A percentile compares a stretch with the other conserved stretches of the same genome.
Conservation (phyloP, 2,329 filamentous ascomycete species). For the Cladophialophora chaetospira region DNA sequence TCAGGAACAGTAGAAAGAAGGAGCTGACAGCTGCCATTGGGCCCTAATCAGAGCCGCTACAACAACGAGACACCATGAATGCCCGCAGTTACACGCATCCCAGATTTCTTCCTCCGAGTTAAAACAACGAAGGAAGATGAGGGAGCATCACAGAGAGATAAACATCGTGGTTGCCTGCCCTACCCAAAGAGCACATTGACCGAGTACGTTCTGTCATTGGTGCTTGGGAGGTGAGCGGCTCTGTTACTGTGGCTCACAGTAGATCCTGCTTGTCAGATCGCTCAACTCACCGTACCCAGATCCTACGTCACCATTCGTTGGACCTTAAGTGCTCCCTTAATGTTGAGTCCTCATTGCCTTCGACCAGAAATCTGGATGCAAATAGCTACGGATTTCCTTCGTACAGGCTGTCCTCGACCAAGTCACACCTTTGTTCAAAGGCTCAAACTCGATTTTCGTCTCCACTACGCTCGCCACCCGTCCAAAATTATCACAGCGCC, state of each 20-base stretch:
- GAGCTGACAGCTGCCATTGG: constrained; percentile 1
- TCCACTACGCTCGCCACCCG: neutral
- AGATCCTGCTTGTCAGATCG: neutral
- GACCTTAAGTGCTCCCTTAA: too few relatives aligned
- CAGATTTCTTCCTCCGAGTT: neutral
- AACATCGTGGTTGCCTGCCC: neutral
- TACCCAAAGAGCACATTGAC: neutral
- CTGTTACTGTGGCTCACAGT: neutral
- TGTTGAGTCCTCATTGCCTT: too few relatives aligned
- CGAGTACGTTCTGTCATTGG: neutral
- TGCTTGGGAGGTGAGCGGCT: neutral
- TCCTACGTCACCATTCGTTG: too few relatives aligned
- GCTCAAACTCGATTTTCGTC: too few relatives aligned
- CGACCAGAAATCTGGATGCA: too few relatives aligned
- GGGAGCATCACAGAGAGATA: neutral
- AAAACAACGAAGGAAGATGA: neutral
- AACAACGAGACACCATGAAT: neutral
- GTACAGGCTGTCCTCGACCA: too few relatives aligned
- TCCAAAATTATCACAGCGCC: neutral
- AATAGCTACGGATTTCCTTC: too few relatives aligned
- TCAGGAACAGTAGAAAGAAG: neutral
- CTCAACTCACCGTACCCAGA: too few relatives aligned
- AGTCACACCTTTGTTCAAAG: too few relatives aligned
- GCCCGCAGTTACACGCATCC: neutral
- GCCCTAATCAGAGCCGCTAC: neutral